Evolutionary conservation across 169 alveolate genomes (phyloP), one percentile per base, ranked within the genome.

Genomic region (Plasmodium blacklocki): DNA sequence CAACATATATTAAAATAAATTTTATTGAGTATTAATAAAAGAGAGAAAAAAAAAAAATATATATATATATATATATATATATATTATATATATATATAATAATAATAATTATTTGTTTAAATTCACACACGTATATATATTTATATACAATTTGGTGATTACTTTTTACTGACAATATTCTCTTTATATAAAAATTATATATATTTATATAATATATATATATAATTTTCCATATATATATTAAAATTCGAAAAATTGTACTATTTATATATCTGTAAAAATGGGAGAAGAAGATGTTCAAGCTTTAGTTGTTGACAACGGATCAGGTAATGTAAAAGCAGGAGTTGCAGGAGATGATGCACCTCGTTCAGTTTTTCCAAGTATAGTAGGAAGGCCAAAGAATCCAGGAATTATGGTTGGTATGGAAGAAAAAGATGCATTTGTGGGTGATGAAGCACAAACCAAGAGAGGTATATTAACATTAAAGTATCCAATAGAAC

Each of bases 331-430:
- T 96, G 98, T 98, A 95, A 99, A 99, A 97, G 99, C 99, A 47
- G 99, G 99, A 68, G 97, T 99, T 68, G 99, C 99, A 45, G 99
- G 99, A 15, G 99, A 98, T 74, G 99, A 98, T 78, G 99, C 99
- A 56, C 99, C 99, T 43, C 96, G 99, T 43, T 97, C 99, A 70
- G 99, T 97, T 72, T 98, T 98, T 97, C 99, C 99, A 12, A 96
- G 99, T 88, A 97, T 98, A n/a, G 99, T 99, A 49, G 99, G 99
- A 18, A 94, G 99, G 70, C 99, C 99, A 21, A 97, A 96, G 88
- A 97, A 70, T 88, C 97, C 98, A 47, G 97, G 98, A 43, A 97
- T 97, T 88, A 98, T 98, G 98, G 99, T 97, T 2, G 99, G 99
- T 12, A 97, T 97, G 98, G 99, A 98, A 88, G 98, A 97, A 93